A percentile compares a stretch with the other conserved stretches of the same genome.
Conservation (phyloP, 331 rosid species). For the Telfairia occidentalis region DNA sequence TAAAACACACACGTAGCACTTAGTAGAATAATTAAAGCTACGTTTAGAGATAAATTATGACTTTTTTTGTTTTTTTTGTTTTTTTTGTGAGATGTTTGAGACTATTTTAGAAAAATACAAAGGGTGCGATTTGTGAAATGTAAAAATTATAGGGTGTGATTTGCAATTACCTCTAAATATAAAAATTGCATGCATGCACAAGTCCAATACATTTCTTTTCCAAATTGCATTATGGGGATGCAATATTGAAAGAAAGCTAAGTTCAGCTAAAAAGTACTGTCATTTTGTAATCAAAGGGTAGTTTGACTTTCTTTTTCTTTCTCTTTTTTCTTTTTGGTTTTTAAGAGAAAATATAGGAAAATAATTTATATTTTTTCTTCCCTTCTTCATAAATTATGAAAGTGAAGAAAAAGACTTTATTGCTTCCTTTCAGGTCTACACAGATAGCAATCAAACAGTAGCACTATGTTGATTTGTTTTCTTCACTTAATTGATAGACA, state of each 20-base stretch:
- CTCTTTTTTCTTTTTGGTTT: neutral
- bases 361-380: neutral
- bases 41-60: neutral
- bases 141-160: neutral
- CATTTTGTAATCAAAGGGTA: constrained; percentile 7
- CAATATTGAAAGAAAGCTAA: constrained; percentile 13
- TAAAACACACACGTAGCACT: neutral
- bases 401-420: constrained; percentile 6
- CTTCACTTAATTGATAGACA: neutral
- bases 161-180: neutral
- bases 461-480: neutral
- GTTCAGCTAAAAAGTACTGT: constrained; percentile 10
- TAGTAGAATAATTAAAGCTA: neutral
- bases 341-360: neutral
- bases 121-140: constrained; percentile 1
- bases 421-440: constrained; percentile 13
- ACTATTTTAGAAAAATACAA: neutral
- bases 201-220: constrained; percentile 6
- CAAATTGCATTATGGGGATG: constrained; percentile 1
- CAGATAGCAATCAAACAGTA: constrained; percentile 8
- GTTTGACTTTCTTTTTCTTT: neutral
- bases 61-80: too few species aligned
- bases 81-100: neutral
- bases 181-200: constrained; percentile 14
- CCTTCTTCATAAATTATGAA: neutral